phyloP scores from a whole-genome alignment of 2,329 filamentous ascomycete genomes.

The Xylariaceae sp. region DNA sequence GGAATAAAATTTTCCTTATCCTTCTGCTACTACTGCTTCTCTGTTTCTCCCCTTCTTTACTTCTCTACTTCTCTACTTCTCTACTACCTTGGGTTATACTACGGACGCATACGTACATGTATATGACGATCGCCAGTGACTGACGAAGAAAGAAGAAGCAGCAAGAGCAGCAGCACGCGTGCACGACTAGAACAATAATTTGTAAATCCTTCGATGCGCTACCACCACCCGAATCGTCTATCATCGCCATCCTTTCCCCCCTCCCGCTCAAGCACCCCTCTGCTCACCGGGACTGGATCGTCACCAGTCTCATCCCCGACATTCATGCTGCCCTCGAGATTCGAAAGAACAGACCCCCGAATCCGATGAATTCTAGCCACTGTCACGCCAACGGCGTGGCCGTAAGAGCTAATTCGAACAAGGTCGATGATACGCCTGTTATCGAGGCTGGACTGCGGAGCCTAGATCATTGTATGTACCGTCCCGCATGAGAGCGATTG shows the following conservation, averaged over 20 bases:
- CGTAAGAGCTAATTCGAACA: no score
- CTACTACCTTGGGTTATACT: no score
- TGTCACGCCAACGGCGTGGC: slow-evolving; percentile 26
- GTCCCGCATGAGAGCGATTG: background rate
- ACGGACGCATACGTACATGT: background rate
- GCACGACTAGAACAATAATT: no score
- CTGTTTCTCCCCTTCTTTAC: background rate
- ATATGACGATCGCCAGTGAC: no score
- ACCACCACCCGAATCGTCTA: background rate
- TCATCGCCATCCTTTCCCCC: background rate
- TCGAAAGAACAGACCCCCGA: slow-evolving; percentile 19
- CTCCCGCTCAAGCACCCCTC: slow-evolving; percentile 3
- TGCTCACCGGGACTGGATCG: slow-evolving; percentile 25
- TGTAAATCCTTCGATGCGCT: background rate
- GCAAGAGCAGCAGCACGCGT: no score
- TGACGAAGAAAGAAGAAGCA: background rate
- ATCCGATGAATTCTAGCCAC: slow-evolving; percentile 38
- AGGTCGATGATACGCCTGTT: slow-evolving; percentile 48
- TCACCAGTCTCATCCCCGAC: slow-evolving; percentile 26
- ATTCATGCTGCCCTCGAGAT: slow-evolving; percentile 22
- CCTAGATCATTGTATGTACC: slow-evolving; percentile 71
- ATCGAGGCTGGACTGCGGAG: slow-evolving; percentile 78
- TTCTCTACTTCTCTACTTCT: background rate
- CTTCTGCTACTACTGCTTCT: background rate
- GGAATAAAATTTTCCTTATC: no score